Percentiles rank a stretch among this genome's conserved stretches.
Evolutionary conservation across 2,329 filamentous ascomycete genomes (phyloP).

Genomic region (Curvularia verruculosa): DNA sequence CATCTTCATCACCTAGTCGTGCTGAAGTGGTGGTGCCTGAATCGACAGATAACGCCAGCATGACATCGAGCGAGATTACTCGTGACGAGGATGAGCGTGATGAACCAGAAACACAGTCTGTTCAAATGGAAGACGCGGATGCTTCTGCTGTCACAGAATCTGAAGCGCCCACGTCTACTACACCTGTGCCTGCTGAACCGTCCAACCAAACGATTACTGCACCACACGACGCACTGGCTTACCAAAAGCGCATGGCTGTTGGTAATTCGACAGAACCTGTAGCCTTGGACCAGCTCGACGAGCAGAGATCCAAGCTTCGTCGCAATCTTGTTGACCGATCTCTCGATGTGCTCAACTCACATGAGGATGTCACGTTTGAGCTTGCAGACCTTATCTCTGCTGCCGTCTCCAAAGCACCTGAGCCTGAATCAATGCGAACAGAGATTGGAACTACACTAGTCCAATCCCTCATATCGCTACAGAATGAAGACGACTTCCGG

Average conservation of each 20-base stretch:
- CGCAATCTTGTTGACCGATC: conserved; percentile 85
- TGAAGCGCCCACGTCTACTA: conserved; percentile 20
- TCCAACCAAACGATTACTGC: conserved; percentile 17
- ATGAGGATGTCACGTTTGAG: conserved; percentile 88
- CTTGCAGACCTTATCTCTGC: conserved; percentile 83
- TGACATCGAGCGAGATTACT: conserved; percentile 33
- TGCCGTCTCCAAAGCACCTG: conserved; percentile 67
- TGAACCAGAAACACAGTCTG: conserved; percentile 41
- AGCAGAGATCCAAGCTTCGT: conserved; percentile 73
- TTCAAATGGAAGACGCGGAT: conserved; percentile 49
- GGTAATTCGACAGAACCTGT: conserved; percentile 51
- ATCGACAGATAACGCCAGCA: conserved; percentile 35
- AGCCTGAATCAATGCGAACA: conserved; percentile 64
- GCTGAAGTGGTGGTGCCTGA: conserved; percentile 45
- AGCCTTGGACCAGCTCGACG: conserved; percentile 80
- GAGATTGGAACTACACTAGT: conserved; percentile 84
- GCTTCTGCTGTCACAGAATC: conserved; percentile 19
- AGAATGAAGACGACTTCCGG: conserved; percentile 63
- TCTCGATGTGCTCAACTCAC: conserved; percentile 85
- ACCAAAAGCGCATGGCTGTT: conserved; percentile 40
- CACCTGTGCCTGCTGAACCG: conserved; percentile 27
- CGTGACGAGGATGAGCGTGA: conserved; percentile 37
- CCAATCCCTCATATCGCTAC: conserved; percentile 76
- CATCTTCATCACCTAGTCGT: conserved; percentile 40
- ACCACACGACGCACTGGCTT: conserved; percentile 38